Evolutionary conservation across 2,329 filamentous ascomycete genomes (phyloP), one percentile per base, ranked within the genome.

Genomic region (Parafenestella ontariensis): DNA sequence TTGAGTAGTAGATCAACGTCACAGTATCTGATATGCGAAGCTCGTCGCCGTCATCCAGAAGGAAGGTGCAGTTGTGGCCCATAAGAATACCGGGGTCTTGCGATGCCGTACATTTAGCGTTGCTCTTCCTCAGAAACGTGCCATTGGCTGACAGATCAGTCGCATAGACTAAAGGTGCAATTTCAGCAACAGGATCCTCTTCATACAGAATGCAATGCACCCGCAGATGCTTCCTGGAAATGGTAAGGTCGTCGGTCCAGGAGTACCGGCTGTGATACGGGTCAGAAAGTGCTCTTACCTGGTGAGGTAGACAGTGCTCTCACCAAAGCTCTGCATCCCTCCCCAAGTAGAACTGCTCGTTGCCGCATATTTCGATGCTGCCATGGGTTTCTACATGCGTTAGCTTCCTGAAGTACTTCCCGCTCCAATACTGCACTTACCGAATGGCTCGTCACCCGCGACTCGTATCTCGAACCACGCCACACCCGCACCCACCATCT

Each of bases 141-240:
- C 77, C 70, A 53, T 82, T 82, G 31, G 68, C 69, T 0, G 81
- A 83, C 2, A 81, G 44, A 47, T 81, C 76, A 34, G 78, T 74
- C 13, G 74, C 75, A 59, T 82, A 83, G 2, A 83, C 73, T 49
- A 83, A 74, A 5, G 81, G 80, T 3, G 75, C 65, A 10, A 81
- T 72, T 1, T 59, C 55, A 10, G 70, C 58, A 21, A 66, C 50
- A 13, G 66, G 64, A 23, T 74, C 64, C 49, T 77, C 70, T 29
- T 80, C 80, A 52, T 78, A 82, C 1, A 80, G 49, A 43, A 82
- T 73, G 59, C 78, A 80, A 57, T 79, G 78, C 39, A 82, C 69
- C 20, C 73, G 73, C 15, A 82, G 59, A 68, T 83, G 81, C 48
- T 74, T 71, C 29, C 76, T 78, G 15, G 81, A 82, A 17, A 83